A percentile compares a stretch with the other conserved stretches of the same genome.
Evolutionary conservation across 768 basidiomycete genomes (phyloP).

Genomic region (Rhizopogon vinicolor): DNA sequence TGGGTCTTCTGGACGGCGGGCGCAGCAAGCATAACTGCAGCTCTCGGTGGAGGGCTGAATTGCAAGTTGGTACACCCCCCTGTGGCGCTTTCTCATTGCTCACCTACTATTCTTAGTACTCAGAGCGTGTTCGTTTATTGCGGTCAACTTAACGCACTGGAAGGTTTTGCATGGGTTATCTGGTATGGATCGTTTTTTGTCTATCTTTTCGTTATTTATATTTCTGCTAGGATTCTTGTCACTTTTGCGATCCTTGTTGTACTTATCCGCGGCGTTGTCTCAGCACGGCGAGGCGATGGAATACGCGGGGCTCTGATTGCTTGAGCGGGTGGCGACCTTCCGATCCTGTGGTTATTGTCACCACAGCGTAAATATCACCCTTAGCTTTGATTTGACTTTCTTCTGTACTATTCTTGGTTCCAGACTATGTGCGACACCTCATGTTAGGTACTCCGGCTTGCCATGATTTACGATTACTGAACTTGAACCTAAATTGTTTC

Average conservation of each 20-base stretch:
- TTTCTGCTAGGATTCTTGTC: conserved; percentile 50
- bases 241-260: conserved; percentile 58
- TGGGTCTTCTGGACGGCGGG: conserved; percentile 80
- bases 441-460: not conserved
- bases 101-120: conserved; percentile 20
- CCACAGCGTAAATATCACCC: not conserved
- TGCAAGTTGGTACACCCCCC: conserved; percentile 47
- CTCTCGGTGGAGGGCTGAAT: conserved; percentile 65
- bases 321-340: conserved; percentile 5
- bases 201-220: not conserved
- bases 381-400: not conserved
- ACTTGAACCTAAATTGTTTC: too few relatives aligned
- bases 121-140: conserved; percentile 56
- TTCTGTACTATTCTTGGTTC: not conserved
- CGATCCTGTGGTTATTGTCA: not conserved
- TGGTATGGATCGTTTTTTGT: conserved; percentile 42
- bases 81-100: not conserved
- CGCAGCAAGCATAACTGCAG: conserved; percentile 63
- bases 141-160: conserved; percentile 69
- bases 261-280: conserved; percentile 53
- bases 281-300: conserved; percentile 65
- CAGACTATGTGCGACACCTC: not conserved
- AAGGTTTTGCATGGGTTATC: conserved; percentile 72
- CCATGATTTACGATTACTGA: not conserved
- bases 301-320: conserved; percentile 50